phyloP scores from a whole-genome alignment of 1,284 basidiomycete genomes.

The Spongispora temasekensis region DNA sequence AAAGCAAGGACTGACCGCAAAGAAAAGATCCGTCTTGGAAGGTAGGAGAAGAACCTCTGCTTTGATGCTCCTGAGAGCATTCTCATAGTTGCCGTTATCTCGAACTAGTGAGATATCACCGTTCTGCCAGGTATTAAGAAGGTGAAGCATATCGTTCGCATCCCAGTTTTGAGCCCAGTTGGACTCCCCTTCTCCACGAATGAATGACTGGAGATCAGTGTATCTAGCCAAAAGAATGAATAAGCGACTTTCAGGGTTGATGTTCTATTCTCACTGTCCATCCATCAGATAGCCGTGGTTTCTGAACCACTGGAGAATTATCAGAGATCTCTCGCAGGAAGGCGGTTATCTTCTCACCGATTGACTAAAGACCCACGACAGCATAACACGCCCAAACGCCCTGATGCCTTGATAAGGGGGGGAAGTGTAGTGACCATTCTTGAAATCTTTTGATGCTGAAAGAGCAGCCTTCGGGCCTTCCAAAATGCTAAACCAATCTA shows the following conservation, averaged over 20 bases:
- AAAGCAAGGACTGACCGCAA: conserved; percentile 40
- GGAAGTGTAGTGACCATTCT: conserved; percentile 51
- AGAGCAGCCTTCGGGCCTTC: conserved; percentile 59
- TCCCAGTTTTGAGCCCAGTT: conserved; percentile 49
- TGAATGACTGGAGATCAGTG: conserved; percentile 49
- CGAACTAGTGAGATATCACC: conserved; percentile 54
- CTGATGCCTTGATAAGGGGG: conserved; percentile 49
- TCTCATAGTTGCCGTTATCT: conserved; percentile 44
- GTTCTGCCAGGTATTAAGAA: conserved; percentile 56
- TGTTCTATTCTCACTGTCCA: conserved; percentile 37
- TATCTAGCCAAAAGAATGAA: conserved; percentile 33
- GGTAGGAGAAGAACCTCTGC: conserved; percentile 60
- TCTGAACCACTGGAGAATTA: conserved; percentile 50
- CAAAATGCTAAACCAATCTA: conserved; percentile 44
- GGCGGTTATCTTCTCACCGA: conserved; percentile 36
- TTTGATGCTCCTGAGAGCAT: conserved; percentile 44
- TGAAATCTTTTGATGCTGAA: conserved; percentile 53
- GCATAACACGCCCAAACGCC: conserved; percentile 55
- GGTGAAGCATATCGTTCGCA: conserved; percentile 55
- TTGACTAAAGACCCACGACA: conserved; percentile 58
- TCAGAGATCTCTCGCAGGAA: neutral
- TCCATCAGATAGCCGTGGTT: conserved; percentile 45
- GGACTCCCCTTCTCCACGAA: conserved; percentile 52
- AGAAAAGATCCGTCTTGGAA: conserved; percentile 59
- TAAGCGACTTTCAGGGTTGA: neutral